Percentiles rank a stretch among this genome's conserved stretches.
These are phyloP conservation scores for Mycena alexandri DNA, from an alignment of 768 basidiomycete genomes.

Conservation along the genomic window DNA sequence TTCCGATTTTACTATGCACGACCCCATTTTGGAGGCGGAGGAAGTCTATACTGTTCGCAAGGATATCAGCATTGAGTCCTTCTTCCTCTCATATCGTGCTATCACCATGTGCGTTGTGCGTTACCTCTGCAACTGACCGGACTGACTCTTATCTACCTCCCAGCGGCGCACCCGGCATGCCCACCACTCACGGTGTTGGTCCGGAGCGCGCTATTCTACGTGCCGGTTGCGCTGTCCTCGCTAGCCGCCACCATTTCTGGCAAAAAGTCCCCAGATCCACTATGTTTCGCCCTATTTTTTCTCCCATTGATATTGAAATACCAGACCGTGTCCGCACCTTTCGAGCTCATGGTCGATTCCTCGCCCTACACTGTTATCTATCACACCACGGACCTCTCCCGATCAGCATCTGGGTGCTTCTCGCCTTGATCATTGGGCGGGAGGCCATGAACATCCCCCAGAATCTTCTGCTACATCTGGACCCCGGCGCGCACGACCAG, in stretches of 20 bases:
- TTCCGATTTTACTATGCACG: too few species aligned
- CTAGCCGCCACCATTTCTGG: neutral
- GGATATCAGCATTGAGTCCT: too few species aligned
- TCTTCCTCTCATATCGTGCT: too few species aligned
- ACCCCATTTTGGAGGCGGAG: too few species aligned
- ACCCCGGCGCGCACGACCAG: constrained; percentile 7
- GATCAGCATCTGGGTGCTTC: constrained; percentile 20
- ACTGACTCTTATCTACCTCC: too few species aligned
- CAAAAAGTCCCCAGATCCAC: neutral
- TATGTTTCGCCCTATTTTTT: neutral
- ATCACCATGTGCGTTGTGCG: too few species aligned
- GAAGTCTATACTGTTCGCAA: too few species aligned
- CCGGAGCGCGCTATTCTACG: constrained; percentile 9
- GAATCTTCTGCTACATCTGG: neutral
- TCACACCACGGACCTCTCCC: neutral
- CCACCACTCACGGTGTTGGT: too few species aligned
- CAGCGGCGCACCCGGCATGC: too few species aligned
- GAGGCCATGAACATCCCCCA: neutral
- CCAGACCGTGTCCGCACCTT: neutral
- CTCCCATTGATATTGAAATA: neutral
- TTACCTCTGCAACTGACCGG: too few species aligned
- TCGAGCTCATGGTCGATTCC: neutral
- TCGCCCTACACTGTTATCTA: constrained; percentile 7
- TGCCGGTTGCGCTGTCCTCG: neutral
- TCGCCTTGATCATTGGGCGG: neutral